Evolutionary conservation across 2,329 filamentous ascomycete genomes (phyloP), one percentile per base, ranked within the genome.

Genomic region (Fusarium decemcellulare): DNA sequence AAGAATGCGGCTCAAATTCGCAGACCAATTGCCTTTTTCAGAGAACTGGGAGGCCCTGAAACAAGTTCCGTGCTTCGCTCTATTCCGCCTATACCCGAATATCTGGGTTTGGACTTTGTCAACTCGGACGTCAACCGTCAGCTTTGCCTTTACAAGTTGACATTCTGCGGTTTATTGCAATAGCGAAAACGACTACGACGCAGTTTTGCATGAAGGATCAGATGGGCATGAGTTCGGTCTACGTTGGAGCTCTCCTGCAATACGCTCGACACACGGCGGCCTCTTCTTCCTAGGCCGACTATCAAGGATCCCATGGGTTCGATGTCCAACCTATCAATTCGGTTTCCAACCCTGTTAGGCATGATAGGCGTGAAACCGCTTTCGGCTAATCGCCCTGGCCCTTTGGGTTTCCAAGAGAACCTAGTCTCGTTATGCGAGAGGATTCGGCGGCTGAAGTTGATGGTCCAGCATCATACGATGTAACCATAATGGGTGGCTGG

Each of bases 1-100:
- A 29, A 23, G 32, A 47, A 57, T 57, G 53, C 53, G 53, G 53
- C 53, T 57, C 53, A 57, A 57, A 30, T 57, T 32, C 23, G 6
- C 53, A 48, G 11, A 29, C 15, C 16, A 42, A 30, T 16, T 56
- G 32, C 53, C 53, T 37, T 29, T 36, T 30, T 8, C 15, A 47
- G 53, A 18, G n/a, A 10, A 14, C 42, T 23, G 18, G 32, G 29
- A 55, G 16, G 12, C 23, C 27, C 39, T 56, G 42, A 37, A 46
- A 44, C 52, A 44, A 18, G 40, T 42, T 23, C 51, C 32, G 11
- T 40, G 23, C 36, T 29, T 40, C 10, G 36, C n/a, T 54, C 23
- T n/a, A 46, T 46, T 12, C 51, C 51, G 16, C 36, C 50, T 40
- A 40, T 40, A 30, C 12, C 37, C 50, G 37, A 50, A 32, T 42